Evolutionary conservation across 164 flowering plant species (phyloP).

Genomic region (Tetracentron sinense): DNA sequence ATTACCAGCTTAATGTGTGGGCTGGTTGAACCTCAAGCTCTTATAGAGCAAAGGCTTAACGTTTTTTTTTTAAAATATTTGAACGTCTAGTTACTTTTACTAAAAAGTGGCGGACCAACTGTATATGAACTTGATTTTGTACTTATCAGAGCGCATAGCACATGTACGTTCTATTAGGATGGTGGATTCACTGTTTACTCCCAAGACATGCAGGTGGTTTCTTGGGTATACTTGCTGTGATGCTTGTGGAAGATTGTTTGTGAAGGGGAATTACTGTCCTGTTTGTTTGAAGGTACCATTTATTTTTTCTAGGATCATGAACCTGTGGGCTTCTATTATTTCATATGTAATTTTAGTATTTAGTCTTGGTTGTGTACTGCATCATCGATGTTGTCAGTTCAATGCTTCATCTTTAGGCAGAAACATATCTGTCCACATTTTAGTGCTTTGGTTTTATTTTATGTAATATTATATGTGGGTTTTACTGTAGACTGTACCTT

Average conservation of each 20-base stretch:
- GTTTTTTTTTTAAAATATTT: too few species aligned
- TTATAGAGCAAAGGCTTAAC: too few species aligned
- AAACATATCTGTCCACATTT: not conserved
- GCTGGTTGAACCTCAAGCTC: too few species aligned
- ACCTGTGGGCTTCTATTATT: too few species aligned
- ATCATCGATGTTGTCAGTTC: not conserved
- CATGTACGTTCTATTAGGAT: not conserved
- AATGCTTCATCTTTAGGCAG: not conserved
- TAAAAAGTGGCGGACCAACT: too few species aligned
- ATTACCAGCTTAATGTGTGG: too few species aligned
- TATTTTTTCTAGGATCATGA: not conserved
- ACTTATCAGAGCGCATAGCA: not conserved
- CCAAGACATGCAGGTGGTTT: slow-evolving; percentile 71
- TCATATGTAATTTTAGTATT: too few species aligned
- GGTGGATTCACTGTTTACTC: slow-evolving; percentile 8
- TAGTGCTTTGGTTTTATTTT: not conserved
- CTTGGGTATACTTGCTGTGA: slow-evolving; percentile 95
- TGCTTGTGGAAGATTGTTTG: slow-evolving; percentile 99
- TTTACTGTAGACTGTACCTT: too few species aligned
- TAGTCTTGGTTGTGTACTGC: not conserved
- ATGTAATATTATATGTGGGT: not conserved
- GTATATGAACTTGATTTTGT: too few species aligned
- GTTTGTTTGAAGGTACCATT: slow-evolving; percentile 91
- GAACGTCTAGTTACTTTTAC: too few species aligned
- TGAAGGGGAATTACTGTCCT: slow-evolving; percentile 93